Evolutionary conservation across 73 alveolate genomes (phyloP).

Genomic region (Uronychia binucleata): DNA sequence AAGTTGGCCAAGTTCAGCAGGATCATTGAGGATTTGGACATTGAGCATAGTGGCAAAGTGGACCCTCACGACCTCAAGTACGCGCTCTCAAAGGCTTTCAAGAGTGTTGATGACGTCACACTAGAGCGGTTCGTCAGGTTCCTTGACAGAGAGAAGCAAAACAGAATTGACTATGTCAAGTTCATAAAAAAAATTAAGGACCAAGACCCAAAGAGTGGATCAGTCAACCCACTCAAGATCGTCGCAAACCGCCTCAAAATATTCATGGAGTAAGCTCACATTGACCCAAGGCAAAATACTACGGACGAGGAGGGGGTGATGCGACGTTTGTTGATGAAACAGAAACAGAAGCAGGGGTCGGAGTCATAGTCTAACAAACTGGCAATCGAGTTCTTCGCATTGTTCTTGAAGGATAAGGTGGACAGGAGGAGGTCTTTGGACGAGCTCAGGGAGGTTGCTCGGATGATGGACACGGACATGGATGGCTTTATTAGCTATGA

Average conservation of each 20-base stretch:
- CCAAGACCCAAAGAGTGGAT: conserved; percentile 27
- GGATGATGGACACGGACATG: conserved; percentile 27
- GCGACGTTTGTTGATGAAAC: neutral
- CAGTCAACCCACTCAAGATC: conserved; percentile 40
- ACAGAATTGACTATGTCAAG: conserved; percentile 18
- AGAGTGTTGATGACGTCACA: conserved; percentile 14
- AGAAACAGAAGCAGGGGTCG: neutral
- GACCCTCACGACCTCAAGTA: conserved; percentile 43
- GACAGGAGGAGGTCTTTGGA: conserved; percentile 44
- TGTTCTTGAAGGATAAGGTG: conserved; percentile 49
- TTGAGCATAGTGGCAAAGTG: conserved; percentile 38
- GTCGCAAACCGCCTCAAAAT: conserved; percentile 17
- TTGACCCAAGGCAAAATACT: neutral
- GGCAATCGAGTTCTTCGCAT: conserved; percentile 40
- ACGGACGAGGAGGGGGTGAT: neutral
- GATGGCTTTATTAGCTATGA: conserved; percentile 36
- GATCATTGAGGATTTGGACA: conserved; percentile 38
- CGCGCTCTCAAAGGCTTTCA: conserved; percentile 1
- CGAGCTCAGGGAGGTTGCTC: conserved; percentile 19
- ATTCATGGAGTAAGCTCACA: conserved; percentile 25
- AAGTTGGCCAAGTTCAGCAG: neutral
- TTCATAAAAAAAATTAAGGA: conserved; percentile 28
- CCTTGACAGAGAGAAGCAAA: conserved; percentile 34
- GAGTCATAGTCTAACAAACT: conserved; percentile 10
- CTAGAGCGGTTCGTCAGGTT: conserved; percentile 44